A percentile compares a stretch with the other conserved stretches of the same genome.
These are phyloP conservation scores for Nyssa sinensis DNA, from an alignment of 148 eudicot species.

Conservation along the genomic window DNA sequence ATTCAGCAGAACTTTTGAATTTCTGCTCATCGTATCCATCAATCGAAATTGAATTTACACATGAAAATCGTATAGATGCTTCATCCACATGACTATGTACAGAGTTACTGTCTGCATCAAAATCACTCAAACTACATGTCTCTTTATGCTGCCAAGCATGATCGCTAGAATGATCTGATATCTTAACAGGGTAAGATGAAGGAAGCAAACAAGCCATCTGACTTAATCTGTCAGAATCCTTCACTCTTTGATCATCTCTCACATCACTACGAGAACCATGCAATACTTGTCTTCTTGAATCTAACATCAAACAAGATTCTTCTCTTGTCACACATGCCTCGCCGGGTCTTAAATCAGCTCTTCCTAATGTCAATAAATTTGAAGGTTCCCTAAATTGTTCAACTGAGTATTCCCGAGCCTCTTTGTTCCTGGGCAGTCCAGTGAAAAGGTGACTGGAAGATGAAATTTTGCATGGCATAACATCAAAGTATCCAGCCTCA, in stretches of 20 bases:
- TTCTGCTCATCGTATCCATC: constrained; percentile 34
- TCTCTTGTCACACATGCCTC: constrained; percentile 5
- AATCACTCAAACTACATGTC: constrained; percentile 18
- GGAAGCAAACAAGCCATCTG: constrained; percentile 26
- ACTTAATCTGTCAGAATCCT: constrained; percentile 17
- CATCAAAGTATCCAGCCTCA: constrained; percentile 22
- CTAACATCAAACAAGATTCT: constrained; percentile 18
- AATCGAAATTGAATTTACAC: constrained; percentile 27
- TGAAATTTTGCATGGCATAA: constrained; percentile 14
- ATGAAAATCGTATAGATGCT: constrained; percentile 26
- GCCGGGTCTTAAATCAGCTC: constrained; percentile 15
- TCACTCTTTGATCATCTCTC: constrained; percentile 25
- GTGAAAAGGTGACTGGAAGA: constrained; percentile 24
- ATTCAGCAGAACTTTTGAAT: constrained; percentile 32
- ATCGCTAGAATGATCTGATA: constrained; percentile 26
- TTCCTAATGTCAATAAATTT: constrained; percentile 2
- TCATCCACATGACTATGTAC: constrained; percentile 33
- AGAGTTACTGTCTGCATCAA: constrained; percentile 14
- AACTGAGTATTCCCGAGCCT: constrained; percentile 17
- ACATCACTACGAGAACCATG: constrained; percentile 20
- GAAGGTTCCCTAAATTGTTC: constrained; percentile 28
- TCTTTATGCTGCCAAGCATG: constrained; percentile 22
- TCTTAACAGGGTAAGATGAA: constrained; percentile 27
- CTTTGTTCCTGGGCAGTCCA: constrained; percentile 19
- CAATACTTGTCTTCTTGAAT: constrained; percentile 15